These are phyloP conservation scores for Immersiporthe knoxdaviesiana DNA, from an alignment of 2,329 filamentous ascomycete species.

Conservation along the genomic window DNA sequence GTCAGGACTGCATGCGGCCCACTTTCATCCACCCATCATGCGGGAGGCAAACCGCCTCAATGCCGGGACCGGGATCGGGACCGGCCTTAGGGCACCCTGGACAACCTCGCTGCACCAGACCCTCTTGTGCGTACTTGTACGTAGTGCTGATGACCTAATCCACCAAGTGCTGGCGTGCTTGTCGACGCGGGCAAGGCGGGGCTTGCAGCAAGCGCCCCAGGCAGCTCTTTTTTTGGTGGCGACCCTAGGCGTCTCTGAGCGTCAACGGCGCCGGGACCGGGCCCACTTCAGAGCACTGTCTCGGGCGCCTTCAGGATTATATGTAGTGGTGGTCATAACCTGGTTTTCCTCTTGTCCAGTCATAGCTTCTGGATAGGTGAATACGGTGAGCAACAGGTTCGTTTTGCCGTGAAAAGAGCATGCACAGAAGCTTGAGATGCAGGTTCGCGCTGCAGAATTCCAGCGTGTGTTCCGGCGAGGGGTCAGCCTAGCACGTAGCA, in stretches of 20 bases:
- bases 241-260: not conserved
- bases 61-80: constrained; percentile 1
- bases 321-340: not conserved
- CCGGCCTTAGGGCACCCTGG: not conserved
- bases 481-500: not conserved
- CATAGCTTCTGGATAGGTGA: not conserved
- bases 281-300: not conserved
- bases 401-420: not conserved
- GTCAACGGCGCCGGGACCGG: not conserved
- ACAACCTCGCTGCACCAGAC: not conserved
- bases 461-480: not conserved
- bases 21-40: constrained; percentile 2
- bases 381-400: not conserved
- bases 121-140: too few species aligned
- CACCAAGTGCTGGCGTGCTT: not conserved
- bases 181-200: not conserved
- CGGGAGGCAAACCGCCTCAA: not conserved
- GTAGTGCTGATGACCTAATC: not conserved
- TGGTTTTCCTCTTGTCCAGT: not conserved
- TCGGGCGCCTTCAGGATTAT: not conserved
- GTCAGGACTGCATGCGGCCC: constrained; percentile 3
- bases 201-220: not conserved
- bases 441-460: not conserved
- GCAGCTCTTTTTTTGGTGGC: not conserved
- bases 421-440: not conserved